Percentiles rank a stretch among this genome's conserved stretches.
These are phyloP conservation scores for Russula sp. DNA, from an alignment of 768 basidiomycete genomes.

Conservation along the genomic window DNA sequence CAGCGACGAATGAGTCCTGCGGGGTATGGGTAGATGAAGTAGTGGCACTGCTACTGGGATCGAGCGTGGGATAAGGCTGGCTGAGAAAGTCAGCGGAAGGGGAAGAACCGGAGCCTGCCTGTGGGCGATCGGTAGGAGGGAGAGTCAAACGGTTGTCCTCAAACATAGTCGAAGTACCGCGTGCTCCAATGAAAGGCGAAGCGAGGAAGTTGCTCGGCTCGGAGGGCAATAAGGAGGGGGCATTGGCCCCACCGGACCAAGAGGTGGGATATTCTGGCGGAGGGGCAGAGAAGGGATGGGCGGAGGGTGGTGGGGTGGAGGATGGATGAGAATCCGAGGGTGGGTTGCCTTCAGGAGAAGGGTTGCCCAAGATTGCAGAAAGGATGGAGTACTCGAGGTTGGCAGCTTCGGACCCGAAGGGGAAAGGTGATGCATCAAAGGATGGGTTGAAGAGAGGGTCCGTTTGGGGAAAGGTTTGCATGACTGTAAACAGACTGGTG, in stretches of 20 bases:
- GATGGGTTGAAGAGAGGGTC: slow-evolving; percentile 57
- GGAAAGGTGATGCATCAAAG: slow-evolving; percentile 48
- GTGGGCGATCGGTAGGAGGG: slow-evolving; percentile 5
- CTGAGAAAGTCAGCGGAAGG: slow-evolving; percentile 17
- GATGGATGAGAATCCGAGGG: slow-evolving; percentile 24
- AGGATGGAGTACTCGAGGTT: slow-evolving; percentile 95
- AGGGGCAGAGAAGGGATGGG: slow-evolving; percentile 5
- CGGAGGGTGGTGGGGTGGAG: slow-evolving; percentile 17
- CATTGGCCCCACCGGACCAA: slow-evolving; percentile 10
- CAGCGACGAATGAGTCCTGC: not conserved
- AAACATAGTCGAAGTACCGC: slow-evolving; percentile 8
- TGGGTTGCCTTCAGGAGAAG: slow-evolving; percentile 19
- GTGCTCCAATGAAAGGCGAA: slow-evolving; percentile 8
- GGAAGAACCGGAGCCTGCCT: slow-evolving; percentile 2
- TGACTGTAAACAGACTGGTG: not conserved
- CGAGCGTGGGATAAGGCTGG: slow-evolving; percentile 8
- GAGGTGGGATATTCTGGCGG: slow-evolving; percentile 14
- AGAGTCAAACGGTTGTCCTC: not conserved
- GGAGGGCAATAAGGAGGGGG: not conserved
- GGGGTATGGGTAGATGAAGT: slow-evolving; percentile 4
- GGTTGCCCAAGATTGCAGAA: slow-evolving; percentile 73
- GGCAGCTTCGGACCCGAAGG: slow-evolving; percentile 85
- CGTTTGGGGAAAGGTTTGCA: slow-evolving; percentile 37
- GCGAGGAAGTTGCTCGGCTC: slow-evolving; percentile 16
- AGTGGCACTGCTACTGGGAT: slow-evolving; percentile 4